Conservation (phyloP, 2,329 filamentous ascomycete genomes). For the Pyricularia grisea region DNA sequence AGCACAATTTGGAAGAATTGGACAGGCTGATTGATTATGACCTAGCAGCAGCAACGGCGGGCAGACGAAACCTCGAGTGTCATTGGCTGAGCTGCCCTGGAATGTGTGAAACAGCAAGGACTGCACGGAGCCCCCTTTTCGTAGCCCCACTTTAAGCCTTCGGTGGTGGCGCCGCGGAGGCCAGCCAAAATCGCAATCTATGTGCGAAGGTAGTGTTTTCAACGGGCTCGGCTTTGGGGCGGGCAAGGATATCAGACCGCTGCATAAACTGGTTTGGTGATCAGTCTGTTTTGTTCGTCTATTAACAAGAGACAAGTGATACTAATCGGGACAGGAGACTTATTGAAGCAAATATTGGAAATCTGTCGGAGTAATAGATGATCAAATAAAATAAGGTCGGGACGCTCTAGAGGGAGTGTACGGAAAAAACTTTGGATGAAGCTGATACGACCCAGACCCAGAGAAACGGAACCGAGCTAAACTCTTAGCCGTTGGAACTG, state of each 20-base stretch:
- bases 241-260: neutral
- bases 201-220: neutral
- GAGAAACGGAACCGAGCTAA: neutral
- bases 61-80: neutral
- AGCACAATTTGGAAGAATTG: conserved; percentile 9
- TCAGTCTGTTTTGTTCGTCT: neutral
- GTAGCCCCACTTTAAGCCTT: neutral
- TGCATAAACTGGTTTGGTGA: neutral
- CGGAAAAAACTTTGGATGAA: neutral
- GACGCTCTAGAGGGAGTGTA: neutral
- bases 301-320: neutral
- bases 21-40: conserved; percentile 2
- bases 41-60: neutral
- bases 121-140: conserved; percentile 4
- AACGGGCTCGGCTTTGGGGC: neutral
- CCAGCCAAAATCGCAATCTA: neutral
- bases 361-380: neutral
- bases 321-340: neutral
- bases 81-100: neutral
- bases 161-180: neutral
- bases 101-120: conserved; percentile 10
- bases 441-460: neutral
- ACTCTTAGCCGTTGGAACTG: neutral
- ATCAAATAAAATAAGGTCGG: neutral
- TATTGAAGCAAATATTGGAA: neutral